Base-by-base conservation (phyloP, 495 filamentous ascomycete genomes). In the Aspergillus incahuasiensis region DNA sequence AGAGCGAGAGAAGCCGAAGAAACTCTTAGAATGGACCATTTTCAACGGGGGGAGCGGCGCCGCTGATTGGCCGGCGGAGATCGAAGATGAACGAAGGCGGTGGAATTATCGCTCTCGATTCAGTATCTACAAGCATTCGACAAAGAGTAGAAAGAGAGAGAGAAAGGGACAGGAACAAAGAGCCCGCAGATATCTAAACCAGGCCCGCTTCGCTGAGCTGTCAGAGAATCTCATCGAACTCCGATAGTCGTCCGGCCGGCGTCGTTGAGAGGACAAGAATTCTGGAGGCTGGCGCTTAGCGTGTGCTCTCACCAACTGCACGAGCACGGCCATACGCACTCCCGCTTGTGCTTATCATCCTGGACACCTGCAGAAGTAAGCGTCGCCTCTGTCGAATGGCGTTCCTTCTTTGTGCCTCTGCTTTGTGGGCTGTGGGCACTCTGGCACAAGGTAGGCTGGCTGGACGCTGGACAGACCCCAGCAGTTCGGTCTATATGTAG, bases 1-100 rank as follows among this genome's bases (percentile, higher is more conserved):
- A 44, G 60, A 53, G 47, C 61, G 62, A 63, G 69, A 68, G 62
- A 75, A 73, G 55, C 68, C 34, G 51, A 61, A 60, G 56, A 66
- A 61, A 63, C 73, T 66, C 59, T 44, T 44, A 24, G 41, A 48
- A 49, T 49, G 46, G n/a, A 68, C 64, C 69, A 73, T 71, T 58
- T 58, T 58, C 42, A 55, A 55, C 53, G 57, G 58, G 48, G 48
- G 58, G 49, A 50, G 41, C 18, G 35, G 20, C 30, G 55, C 53
- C 45, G 47, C 56, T 62, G 61, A 63, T 64, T 64, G 62, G 62
- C 51, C 13, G 55, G 57, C 44, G 15, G 48, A 32, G 32, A 64
- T 77, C 72, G 74, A 77, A 77, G 63, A 59, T 55, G 67, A 64
- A 67, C 72, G 74, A 77, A 77, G 69, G 73, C 72, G 74, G 73